phyloP scores from a whole-genome alignment of 1,284 basidiomycete species.

The Trametes polyzona region DNA sequence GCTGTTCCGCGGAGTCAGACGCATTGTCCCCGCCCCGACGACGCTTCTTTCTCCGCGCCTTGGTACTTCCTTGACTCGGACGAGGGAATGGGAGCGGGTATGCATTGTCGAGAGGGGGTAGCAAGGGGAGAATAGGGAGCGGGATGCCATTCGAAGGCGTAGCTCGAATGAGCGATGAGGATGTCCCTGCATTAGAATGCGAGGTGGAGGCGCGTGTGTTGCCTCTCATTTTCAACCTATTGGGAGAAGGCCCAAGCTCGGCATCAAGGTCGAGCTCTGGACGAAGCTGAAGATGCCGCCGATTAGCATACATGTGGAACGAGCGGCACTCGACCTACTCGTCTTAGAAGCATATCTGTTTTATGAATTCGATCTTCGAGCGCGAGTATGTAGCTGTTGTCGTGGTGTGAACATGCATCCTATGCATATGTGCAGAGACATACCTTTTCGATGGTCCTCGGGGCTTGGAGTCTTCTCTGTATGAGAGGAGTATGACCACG shows the following conservation, averaged over 20 bases:
- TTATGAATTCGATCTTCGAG: constrained; percentile 76
- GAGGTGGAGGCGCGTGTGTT: constrained; percentile 39
- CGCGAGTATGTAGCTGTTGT: constrained; percentile 69
- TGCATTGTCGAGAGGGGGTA: too few species aligned
- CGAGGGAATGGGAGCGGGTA: too few species aligned
- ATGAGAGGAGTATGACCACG: constrained; percentile 18
- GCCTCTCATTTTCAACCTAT: constrained; percentile 83
- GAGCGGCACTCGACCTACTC: constrained; percentile 47
- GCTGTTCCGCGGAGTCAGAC: too few species aligned
- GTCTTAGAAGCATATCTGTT: constrained; percentile 67
- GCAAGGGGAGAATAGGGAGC: too few species aligned
- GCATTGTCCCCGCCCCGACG: too few species aligned
- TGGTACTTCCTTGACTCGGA: too few species aligned
- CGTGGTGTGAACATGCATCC: constrained; percentile 1
- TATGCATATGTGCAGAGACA: constrained; percentile 30
- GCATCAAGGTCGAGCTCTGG: constrained; percentile 67
- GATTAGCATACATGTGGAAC: neutral
- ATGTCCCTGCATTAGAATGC: neutral
- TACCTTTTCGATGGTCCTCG: constrained; percentile 84
- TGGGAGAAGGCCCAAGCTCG: constrained; percentile 67
- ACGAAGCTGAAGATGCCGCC: constrained; percentile 53
- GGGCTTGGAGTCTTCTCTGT: constrained; percentile 74
- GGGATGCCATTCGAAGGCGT: too few species aligned
- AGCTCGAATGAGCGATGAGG: too few species aligned
- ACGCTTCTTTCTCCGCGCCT: too few species aligned